These are phyloP conservation scores for Nakazawaea molendinolei DNA, from an alignment of 805 yeast genomes.

Conservation along the genomic window DNA sequence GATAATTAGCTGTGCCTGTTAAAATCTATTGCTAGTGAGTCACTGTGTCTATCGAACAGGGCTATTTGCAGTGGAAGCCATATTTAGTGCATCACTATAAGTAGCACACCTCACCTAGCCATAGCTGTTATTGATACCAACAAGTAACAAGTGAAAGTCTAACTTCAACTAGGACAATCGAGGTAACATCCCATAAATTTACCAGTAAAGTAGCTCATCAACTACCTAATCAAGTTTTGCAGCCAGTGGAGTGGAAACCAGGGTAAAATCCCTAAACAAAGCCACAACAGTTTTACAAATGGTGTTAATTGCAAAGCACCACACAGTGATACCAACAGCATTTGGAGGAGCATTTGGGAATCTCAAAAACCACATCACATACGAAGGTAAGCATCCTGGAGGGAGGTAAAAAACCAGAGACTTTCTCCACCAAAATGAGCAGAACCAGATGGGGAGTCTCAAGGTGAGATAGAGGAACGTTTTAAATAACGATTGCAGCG, in stretches of 20 bases:
- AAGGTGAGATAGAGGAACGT: slow-evolving; percentile 31
- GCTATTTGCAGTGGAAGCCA: too few relatives aligned
- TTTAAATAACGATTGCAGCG: slow-evolving; percentile 28
- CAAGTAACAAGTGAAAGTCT: too few relatives aligned
- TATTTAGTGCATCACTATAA: too few relatives aligned
- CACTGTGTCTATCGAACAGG: too few relatives aligned
- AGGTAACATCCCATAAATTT: too few relatives aligned
- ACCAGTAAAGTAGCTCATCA: not conserved
- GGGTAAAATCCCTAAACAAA: slow-evolving; percentile 2
- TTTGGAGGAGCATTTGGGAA: slow-evolving; percentile 60
- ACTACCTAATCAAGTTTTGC: slow-evolving; percentile 30
- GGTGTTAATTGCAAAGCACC: slow-evolving; percentile 37
- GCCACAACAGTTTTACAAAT: slow-evolving; percentile 5
- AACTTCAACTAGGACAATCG: too few relatives aligned
- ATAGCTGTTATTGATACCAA: too few relatives aligned
- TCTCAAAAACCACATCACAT: slow-evolving; percentile 50
- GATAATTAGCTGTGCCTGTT: too few relatives aligned
- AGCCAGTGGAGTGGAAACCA: slow-evolving; percentile 17
- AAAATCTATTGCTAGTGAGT: too few relatives aligned
- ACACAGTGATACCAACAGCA: slow-evolving; percentile 50
- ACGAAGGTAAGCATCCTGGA: slow-evolving; percentile 44
- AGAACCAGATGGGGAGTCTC: slow-evolving; percentile 38
- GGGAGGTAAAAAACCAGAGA: slow-evolving; percentile 55
- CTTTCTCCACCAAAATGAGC: slow-evolving; percentile 48
- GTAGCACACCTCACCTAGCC: too few relatives aligned